Evolutionary conservation across 2,329 filamentous ascomycete genomes (phyloP), one percentile per base, ranked within the genome.

Genomic region (Clonostachys rhizophaga): DNA sequence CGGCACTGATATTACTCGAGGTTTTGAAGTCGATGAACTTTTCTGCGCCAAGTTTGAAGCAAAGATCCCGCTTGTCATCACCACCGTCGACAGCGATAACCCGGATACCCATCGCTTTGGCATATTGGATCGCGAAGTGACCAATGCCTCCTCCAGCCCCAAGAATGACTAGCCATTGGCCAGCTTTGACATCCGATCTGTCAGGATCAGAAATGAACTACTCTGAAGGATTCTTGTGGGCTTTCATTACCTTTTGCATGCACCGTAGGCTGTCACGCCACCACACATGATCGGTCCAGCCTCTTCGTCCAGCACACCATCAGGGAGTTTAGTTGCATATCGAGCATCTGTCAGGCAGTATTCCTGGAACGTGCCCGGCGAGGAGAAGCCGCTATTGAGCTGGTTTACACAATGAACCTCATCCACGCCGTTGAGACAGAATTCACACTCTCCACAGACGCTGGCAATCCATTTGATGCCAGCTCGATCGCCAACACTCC

Each of bases 121-220:
- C 46, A 40, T 43, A 47, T 11, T 43, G 40, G 8, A 47, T 44
- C 40, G 40, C 46, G 8, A 47, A 42, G 34, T 47, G 46, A 7
- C 46, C 46, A n/a, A 47, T 30, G 5, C 46, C 46, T n/a, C 46
- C 46, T 43, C 46, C 46, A 34, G 30, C 36, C 4, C 46, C 46
- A 12, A 47, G 34, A 14, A 47, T 47, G 20, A 33, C 46, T n/a
- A 47, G 34, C 40, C 42, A 44, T 30, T 47, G 40, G 9, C 46
- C 46, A 1, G 33, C 20, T 16, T 35, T 16, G 10, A 42, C 24
- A 39, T 14, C 9, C 36, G 36, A 39, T 17, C 36, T 39, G 9
- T 17, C 6, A 10, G 16, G 36, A 17, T 39, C 36, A 39, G 36
- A 39, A 14, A 14, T 14, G 36, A 39, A 39, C 36, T 39, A 14